phyloP scores from a whole-genome alignment of 495 filamentous ascomycete genomes.

The Penicillium parvum region DNA sequence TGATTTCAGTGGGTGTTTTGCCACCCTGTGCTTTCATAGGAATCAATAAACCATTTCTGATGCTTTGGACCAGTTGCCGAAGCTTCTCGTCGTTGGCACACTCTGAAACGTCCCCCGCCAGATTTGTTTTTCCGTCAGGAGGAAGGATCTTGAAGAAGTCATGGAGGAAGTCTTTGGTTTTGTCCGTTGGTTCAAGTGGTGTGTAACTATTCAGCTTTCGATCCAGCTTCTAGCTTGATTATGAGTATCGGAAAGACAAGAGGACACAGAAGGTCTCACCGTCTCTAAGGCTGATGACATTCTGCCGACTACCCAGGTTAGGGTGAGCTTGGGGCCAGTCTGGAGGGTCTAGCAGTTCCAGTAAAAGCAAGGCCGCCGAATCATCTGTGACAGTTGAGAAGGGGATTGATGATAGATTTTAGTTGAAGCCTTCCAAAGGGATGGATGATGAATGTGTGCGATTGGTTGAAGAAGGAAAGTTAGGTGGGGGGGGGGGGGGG shows the following conservation, averaged over 20 bases:
- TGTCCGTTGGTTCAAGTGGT: constrained; percentile 7
- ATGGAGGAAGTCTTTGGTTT: constrained; percentile 5
- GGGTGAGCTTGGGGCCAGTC: constrained; percentile 2
- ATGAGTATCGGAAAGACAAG: constrained; percentile 8
- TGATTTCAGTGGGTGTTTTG: constrained; percentile 14
- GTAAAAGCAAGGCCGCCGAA: constrained; percentile 3
- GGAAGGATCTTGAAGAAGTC: constrained; percentile 7
- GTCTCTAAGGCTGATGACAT: constrained; percentile 7
- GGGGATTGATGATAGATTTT: constrained; percentile 6
- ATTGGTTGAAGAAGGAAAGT: constrained; percentile 10
- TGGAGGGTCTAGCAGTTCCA: constrained; percentile 1
- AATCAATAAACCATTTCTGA: constrained; percentile 10
- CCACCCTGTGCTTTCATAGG: constrained; percentile 17
- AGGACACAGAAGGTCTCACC: constrained; percentile 5
- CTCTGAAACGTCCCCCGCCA: constrained; percentile 7
- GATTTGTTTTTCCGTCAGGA: constrained; percentile 7
- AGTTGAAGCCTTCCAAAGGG: background rate
- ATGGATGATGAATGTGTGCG: constrained; percentile 6
- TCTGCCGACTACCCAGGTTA: constrained; percentile 4
- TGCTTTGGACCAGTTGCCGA: constrained; percentile 15
- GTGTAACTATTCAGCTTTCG: constrained; percentile 8
- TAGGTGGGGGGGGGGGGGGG: constrained; percentile 7
- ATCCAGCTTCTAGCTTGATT: constrained; percentile 10
- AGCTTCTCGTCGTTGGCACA: constrained; percentile 15
- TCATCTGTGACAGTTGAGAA: constrained; percentile 9